Base-by-base conservation (phyloP, 2,329 filamentous ascomycete genomes). In the Colletotrichum sp. region DNA sequence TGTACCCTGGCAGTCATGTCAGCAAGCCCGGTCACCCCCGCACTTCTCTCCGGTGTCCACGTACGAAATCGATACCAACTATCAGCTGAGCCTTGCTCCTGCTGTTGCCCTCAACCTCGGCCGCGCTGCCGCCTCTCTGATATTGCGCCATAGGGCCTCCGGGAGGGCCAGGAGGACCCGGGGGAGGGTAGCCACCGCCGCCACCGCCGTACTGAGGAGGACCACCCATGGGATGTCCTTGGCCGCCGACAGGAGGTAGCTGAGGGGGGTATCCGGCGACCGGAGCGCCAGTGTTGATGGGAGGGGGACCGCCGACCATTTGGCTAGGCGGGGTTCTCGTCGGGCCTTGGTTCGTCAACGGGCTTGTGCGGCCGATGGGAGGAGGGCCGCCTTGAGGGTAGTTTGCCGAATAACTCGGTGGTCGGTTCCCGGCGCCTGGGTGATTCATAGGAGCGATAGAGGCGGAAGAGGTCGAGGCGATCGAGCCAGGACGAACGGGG, bases 61-160 rank as follows among this genome's bases (percentile, higher is more conserved):
- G 88, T 88, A 98, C 97, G 90, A 99, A 99, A 87, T 99, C 97
- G 84, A 99, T 98, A 79, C 97, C 97, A 71, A 99, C 97, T 85
- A 99, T 99, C 82, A 99, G 90, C 88, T 98, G 97, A 69, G 97
- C 95, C 89, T 98, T 98, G 88, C 94, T 98, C 83, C 95, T 93
- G 82, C 94, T 95, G 80, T 93, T 95, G 75, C 95, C 96, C 81
- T 98, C 95, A 44, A 98, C 94, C 85, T 98, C 96, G 74, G 90
- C 90, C 60, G 91, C 90, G 19, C 88, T 87, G 80, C 87, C 86
- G 80, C 85, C 84, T 77, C 86, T 80, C 81, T 84, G 84, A 84
- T 76, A 76, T 60, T 76, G 74, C 60, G 65, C 65, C 69, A 75
- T 28, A 86, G 61, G 32, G 11, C 34, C 34, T 39, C 61, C 61